phyloP scores from a whole-genome alignment of 257 asterid genomes.

The Galeopsis tetrahit region DNA sequence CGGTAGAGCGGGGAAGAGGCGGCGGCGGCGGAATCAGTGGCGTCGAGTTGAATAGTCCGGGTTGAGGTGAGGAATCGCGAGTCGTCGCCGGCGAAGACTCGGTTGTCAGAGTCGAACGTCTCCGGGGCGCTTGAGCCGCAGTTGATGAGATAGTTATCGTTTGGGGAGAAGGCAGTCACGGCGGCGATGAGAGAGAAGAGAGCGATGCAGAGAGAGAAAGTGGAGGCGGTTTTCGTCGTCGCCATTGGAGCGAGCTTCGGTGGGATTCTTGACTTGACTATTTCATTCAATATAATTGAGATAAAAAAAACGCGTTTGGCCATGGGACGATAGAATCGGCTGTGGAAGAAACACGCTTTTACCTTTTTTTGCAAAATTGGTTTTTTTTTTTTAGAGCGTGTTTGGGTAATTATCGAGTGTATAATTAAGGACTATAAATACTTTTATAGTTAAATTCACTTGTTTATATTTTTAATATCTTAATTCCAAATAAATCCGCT shows the following conservation, averaged over 20 bases:
- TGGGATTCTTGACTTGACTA: slow-evolving; percentile 10
- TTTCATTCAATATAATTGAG: neutral
- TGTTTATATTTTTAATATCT: too few relatives aligned
- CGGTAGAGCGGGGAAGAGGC: slow-evolving; percentile 61
- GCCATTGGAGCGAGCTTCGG: slow-evolving; percentile 47
- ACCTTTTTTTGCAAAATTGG: neutral
- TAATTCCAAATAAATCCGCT: too few relatives aligned
- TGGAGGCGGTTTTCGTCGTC: slow-evolving; percentile 24
- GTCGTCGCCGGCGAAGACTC: slow-evolving; percentile 63
- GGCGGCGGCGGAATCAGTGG: slow-evolving; percentile 31
- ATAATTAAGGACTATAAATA: too few relatives aligned
- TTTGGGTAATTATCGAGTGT: neutral
- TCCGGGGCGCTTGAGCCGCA: slow-evolving; percentile 60
- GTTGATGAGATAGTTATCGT: slow-evolving; percentile 67
- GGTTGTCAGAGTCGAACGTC: slow-evolving; percentile 61
- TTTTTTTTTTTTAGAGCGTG: neutral
- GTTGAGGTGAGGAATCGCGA: slow-evolving; percentile 47
- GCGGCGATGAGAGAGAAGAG: slow-evolving; percentile 42
- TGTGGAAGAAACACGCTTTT: neutral
- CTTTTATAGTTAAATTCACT: too few relatives aligned
- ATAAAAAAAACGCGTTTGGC: slow-evolving; percentile 35
- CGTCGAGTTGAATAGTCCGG: slow-evolving; percentile 40
- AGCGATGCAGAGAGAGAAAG: slow-evolving; percentile 38
- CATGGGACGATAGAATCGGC: slow-evolving; percentile 25
- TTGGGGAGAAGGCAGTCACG: slow-evolving; percentile 56